Evolutionary conservation across 1,284 basidiomycete genomes (phyloP).

Genomic region (Violaceomyces palustris): DNA sequence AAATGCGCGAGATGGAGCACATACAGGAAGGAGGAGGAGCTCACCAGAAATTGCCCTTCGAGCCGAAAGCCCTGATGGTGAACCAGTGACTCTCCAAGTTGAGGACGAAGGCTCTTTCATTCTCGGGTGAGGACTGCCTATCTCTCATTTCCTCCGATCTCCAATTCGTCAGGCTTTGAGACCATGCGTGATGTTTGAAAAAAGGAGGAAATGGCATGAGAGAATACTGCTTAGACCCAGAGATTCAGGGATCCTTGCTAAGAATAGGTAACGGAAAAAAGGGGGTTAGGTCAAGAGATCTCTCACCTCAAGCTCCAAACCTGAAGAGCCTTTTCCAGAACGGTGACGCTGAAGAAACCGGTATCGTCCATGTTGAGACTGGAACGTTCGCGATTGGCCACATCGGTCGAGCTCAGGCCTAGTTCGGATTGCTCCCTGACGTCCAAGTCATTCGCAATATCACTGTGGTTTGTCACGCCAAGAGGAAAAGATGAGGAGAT

Average conservation of each 20-base stretch:
- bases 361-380: conserved; percentile 49
- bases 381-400: conserved; percentile 12
- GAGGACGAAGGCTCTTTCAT: conserved; percentile 46
- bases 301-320: conserved; percentile 23
- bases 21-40: too few species aligned
- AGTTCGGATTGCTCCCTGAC: conserved; percentile 30
- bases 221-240: too few species aligned
- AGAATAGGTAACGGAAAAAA: too few species aligned
- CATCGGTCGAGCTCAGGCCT: conserved; percentile 18
- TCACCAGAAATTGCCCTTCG: conserved; percentile 28
- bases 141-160: conserved; percentile 23
- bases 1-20: conserved; percentile 5
- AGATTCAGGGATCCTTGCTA: conserved; percentile 12
- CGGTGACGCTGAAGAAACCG: conserved; percentile 45
- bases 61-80: conserved; percentile 43
- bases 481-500: not conserved
- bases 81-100: conserved; percentile 50
- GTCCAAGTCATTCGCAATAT: conserved; percentile 36
- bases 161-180: conserved; percentile 12
- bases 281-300: too few species aligned
- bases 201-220: too few species aligned
- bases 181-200: too few species aligned
- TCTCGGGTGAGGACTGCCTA: conserved; percentile 30
- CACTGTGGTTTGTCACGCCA: not conserved
- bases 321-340: conserved; percentile 42